Evolutionary conservation across 75 land plant genomes (phyloP), one percentile per base, ranked within the genome.

Genomic region (Selaginella moellendorffii): DNA sequence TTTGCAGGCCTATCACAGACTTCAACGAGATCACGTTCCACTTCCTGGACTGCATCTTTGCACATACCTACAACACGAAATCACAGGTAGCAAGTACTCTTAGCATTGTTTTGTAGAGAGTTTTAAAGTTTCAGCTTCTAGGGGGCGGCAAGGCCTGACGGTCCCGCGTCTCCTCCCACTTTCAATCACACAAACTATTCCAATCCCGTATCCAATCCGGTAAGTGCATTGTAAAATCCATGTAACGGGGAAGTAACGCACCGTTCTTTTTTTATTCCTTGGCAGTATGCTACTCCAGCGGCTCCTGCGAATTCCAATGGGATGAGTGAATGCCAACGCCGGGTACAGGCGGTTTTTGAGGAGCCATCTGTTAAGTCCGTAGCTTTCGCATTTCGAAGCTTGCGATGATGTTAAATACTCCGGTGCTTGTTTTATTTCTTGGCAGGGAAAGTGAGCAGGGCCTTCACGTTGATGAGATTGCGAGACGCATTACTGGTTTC

Each of bases 21-120:
- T 87, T 80, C 67, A 81, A 87, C 72, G 84, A 87, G 61, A 61
- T 87, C 53, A 31, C 85, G 1, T 73, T 65, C 69, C 92, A 87
- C 74, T 87, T 83, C 65, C 59, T 83, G 54, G 87, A 87, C 63
- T 85, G 82, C 65, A 76, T 83, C 27, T 71, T 68, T 64, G 76
- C 75, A 27, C 87, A 85, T 68, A 8, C 73, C 28, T 65, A 62
- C 31, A 77, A 80, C 68, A 62, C 64, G 27, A 81, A 58, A 24
- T 21, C 67, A n/a, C 68, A 65, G 84, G 84, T 85, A 79, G 14
- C 14, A 36, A 36, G 46, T 36, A 24, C 1, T 5, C 27, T 62
- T 24, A 22, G 2, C 27, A 62, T 27, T 18, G 63, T 17, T 62
- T 26, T 14, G 27, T 9, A 18, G 18, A 46, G 51, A 18, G 18